Percentiles rank a stretch among this genome's conserved stretches.
phyloP scores from a whole-genome alignment of 2,329 filamentous ascomycete species.

The Xylariaceae sp. region DNA sequence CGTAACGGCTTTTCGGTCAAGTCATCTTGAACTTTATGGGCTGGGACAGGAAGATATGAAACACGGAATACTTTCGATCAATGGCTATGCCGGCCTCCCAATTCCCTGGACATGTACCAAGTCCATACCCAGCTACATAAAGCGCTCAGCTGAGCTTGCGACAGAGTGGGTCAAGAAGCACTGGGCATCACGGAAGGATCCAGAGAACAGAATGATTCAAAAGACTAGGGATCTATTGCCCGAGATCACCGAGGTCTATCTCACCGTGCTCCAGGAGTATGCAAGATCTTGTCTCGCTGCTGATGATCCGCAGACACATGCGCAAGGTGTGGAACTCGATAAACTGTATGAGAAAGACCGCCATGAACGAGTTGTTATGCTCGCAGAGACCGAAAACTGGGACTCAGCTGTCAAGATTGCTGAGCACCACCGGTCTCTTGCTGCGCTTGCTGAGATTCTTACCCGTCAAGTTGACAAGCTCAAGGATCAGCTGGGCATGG shows the following conservation, averaged over 20 bases:
- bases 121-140: conserved; percentile 57
- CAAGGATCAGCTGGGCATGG: conserved; percentile 29
- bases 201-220: conserved; percentile 34
- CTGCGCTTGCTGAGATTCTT: conserved; percentile 52
- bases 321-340: conserved; percentile 41
- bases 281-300: conserved; percentile 45
- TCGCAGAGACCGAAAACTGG: conserved; percentile 53
- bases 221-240: conserved; percentile 46
- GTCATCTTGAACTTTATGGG: conserved; percentile 68
- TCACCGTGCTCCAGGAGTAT: conserved; percentile 50
- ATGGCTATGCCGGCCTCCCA: conserved; percentile 64
- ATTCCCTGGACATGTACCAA: conserved; percentile 81
- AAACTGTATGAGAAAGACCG: conserved; percentile 47
- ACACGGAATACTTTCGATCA: conserved; percentile 55
- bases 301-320: conserved; percentile 37
- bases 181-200: conserved; percentile 27
- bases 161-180: conserved; percentile 51
- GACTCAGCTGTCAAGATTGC: conserved; percentile 55
- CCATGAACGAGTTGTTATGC: conserved; percentile 46
- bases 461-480: conserved; percentile 47
- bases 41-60: conserved; percentile 63
- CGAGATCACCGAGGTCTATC: conserved; percentile 49
- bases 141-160: conserved; percentile 55
- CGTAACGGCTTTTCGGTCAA: conserved; percentile 66
- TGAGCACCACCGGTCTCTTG: conserved; percentile 52